Percentiles rank a stretch among this genome's conserved stretches.
Evolutionary conservation across 306 rosid species (phyloP).

Genomic region (Acacia melanoxylon): DNA sequence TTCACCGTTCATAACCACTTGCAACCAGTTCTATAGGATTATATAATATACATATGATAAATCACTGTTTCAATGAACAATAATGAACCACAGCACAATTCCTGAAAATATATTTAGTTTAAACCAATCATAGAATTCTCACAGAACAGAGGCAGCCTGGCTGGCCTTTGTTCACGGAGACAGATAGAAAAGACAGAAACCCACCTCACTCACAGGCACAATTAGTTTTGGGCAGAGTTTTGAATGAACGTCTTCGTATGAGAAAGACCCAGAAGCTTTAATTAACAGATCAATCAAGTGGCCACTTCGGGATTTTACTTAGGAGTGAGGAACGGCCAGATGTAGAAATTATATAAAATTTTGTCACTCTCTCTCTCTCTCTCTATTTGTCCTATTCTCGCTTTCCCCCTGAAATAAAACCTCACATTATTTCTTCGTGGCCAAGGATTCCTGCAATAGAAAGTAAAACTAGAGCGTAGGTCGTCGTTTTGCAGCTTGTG

Average conservation of each 20-base stretch:
- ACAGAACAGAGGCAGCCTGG: slow-evolving; percentile 28
- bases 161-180: slow-evolving; percentile 29
- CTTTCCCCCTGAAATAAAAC: slow-evolving; percentile 29
- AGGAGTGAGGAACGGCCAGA: slow-evolving; percentile 48
- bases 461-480: background rate
- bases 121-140: slow-evolving; percentile 28
- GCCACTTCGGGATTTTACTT: slow-evolving; percentile 40
- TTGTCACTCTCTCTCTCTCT: background rate
- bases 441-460: slow-evolving; percentile 56
- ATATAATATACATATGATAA: background rate
- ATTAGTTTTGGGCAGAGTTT: slow-evolving; percentile 10
- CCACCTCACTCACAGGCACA: background rate
- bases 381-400: slow-evolving; percentile 37
- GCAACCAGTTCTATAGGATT: slow-evolving; percentile 38
- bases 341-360: slow-evolving; percentile 42
- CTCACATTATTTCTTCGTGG: slow-evolving; percentile 43
- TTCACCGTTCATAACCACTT: slow-evolving; percentile 57
- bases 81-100: slow-evolving; percentile 17
- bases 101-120: slow-evolving; percentile 26
- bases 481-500: slow-evolving; percentile 29
- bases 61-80: slow-evolving; percentile 35
- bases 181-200: slow-evolving; percentile 9
- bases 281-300: background rate
- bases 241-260: slow-evolving; percentile 27
- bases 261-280: slow-evolving; percentile 42